Percentiles rank a stretch among this genome's conserved stretches.
phyloP scores from a whole-genome alignment of 2,329 filamentous ascomycete species.

The Fusarium sp. region DNA sequence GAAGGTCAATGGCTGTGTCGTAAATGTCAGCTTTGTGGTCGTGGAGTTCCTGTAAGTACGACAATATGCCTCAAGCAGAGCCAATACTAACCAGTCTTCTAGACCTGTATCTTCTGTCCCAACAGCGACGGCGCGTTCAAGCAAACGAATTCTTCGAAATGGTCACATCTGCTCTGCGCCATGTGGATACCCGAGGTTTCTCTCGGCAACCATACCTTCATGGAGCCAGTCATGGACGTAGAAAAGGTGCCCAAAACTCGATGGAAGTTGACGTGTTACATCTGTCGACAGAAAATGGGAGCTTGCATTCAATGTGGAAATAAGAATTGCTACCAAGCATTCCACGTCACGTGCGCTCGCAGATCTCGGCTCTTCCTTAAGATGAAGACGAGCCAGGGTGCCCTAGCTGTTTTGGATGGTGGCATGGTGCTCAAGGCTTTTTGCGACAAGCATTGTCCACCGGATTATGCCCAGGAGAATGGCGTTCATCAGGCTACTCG shows the following conservation, averaged over 20 bases:
- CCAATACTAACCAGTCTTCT: constrained; percentile 27
- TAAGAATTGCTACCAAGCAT: constrained; percentile 95
- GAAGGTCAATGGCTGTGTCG: constrained; percentile 98
- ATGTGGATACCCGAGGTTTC: constrained; percentile 99
- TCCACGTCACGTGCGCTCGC: constrained; percentile 95
- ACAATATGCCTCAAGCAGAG: not conserved
- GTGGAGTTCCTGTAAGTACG: constrained; percentile 76
- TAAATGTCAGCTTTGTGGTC: constrained; percentile 94
- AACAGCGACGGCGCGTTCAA: constrained; percentile 99
- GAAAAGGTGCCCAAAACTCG: constrained; percentile 95
- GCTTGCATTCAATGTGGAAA: constrained; percentile 98
- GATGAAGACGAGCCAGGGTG: constrained; percentile 92
- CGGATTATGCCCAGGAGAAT: constrained; percentile 87
- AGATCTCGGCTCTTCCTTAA: constrained; percentile 87
- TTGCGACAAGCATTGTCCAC: constrained; percentile 92
- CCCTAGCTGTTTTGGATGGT: constrained; percentile 77
- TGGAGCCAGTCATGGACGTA: constrained; percentile 98
- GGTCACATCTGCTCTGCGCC: constrained; percentile 94
- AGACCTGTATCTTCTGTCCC: constrained; percentile 97
- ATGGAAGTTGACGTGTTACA: constrained; percentile 95
- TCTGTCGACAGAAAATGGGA: constrained; percentile 97
- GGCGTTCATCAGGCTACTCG: constrained; percentile 80
- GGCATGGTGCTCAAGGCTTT: constrained; percentile 89
- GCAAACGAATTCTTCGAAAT: constrained; percentile 94
- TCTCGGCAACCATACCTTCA: constrained; percentile 93